Base-by-base conservation (phyloP, 2,329 filamentous ascomycete species). In the Microcyclosporella mali region DNA sequence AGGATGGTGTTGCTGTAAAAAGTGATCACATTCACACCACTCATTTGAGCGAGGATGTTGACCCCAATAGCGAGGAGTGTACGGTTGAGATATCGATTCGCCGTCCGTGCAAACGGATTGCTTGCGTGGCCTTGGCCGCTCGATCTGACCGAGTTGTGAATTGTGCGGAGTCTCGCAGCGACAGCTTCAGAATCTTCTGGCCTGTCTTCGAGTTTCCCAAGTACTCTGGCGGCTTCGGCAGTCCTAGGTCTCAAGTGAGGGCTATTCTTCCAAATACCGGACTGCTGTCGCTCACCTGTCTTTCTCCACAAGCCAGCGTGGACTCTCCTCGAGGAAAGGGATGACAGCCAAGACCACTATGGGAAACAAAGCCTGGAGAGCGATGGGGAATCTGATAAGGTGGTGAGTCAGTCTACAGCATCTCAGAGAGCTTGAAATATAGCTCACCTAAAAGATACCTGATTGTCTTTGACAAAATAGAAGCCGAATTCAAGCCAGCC, bases 361-460 rank as follows among this genome's bases (percentile, higher is more conserved):
- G 0, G 67, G 66, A 9, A 71, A 70, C 6, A 72, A 49, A 3
- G 63, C 64, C 52, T 70, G 67, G 46, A 70, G 66, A 2, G 66
- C 65, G 21, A 70, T 62, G 1, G 67, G 67, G 31, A 69, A 68
- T 6, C 21, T 25, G 21, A 9, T 25, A 25, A n/a, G n/a, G 21
- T 25, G 4, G 21, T 25, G 9, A 25, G 21, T 25, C 9, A 65
- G 57, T 58, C 49, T 36, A 6, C 17, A 1, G 3, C 6, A 2
- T 36, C 16, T 36, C 21, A 21, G 15, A 36, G 9, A n/a, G 33
- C 18, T 21, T 11, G 8, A 21, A 8, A 11, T 15, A 3, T 6
- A 7, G 16, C 10, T 12, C 16, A 25, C 21, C 41, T 17, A 31
- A 36, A 57, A 35, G 41, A 47, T 16, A 53, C 54, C 27, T 48